Percentiles rank a stretch among this genome's conserved stretches.
Conservation (phyloP, 192 early-diverging fungal genomes). For the Coemansia sp. region DNA sequence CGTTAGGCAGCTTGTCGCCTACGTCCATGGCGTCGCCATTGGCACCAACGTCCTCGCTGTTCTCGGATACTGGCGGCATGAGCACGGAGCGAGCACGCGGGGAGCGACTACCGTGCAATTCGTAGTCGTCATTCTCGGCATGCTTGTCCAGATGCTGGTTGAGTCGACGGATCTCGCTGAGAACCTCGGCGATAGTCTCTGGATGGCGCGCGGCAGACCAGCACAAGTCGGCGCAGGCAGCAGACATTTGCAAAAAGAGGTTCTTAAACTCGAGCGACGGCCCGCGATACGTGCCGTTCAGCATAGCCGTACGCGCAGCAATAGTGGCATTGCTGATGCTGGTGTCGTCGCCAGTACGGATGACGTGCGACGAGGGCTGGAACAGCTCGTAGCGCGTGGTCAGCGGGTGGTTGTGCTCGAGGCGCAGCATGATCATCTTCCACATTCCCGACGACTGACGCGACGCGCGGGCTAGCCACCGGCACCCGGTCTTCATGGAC, state of each 20-base stretch:
- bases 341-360: constrained; percentile 41
- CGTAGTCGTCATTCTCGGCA: background rate
- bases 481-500: constrained; percentile 55
- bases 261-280: constrained; percentile 47
- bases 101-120: background rate
- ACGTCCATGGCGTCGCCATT: constrained; percentile 2
- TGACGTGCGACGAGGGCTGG: background rate
- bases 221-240: constrained; percentile 49
- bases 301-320: constrained; percentile 36
- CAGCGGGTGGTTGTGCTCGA: constrained; percentile 54
- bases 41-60: background rate
- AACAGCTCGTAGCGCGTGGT: constrained; percentile 38
- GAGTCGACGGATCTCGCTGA: constrained; percentile 51
- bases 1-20: background rate
- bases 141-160: constrained; percentile 43
- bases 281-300: constrained; percentile 32
- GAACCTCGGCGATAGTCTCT: constrained; percentile 41
- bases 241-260: constrained; percentile 48
- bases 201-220: constrained; percentile 53
- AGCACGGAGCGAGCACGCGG: constrained; percentile 8
- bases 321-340: constrained; percentile 37
- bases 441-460: constrained; percentile 53
- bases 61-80: constrained; percentile 24
- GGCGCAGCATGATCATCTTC: constrained; percentile 54
- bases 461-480: constrained; percentile 55